phyloP scores from a whole-genome alignment of 768 basidiomycete species.

The Phanerodontia chrysosporium region DNA sequence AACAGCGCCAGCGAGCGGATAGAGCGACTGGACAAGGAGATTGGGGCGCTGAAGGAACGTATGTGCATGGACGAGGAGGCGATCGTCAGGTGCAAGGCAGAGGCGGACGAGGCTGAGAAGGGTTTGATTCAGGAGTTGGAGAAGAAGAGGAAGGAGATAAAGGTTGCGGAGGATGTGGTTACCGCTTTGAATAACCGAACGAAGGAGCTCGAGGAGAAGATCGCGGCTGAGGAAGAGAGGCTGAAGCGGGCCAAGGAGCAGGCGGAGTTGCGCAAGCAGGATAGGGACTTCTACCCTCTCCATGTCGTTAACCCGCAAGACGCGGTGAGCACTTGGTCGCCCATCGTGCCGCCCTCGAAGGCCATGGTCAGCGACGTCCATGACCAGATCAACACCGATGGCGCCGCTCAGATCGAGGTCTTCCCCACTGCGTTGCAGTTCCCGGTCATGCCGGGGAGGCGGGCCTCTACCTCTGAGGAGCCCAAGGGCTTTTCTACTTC shows the following conservation, averaged over 20 bases:
- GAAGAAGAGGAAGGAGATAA: slow-evolving; percentile 52
- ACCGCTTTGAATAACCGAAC: slow-evolving; percentile 59
- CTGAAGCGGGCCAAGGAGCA: slow-evolving; percentile 56
- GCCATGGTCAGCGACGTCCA: slow-evolving; percentile 12
- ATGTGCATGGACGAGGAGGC: slow-evolving; percentile 51
- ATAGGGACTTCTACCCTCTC: slow-evolving; percentile 32
- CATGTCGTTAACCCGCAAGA: slow-evolving; percentile 23
- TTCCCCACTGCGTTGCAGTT: slow-evolving; percentile 13
- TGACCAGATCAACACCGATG: slow-evolving; percentile 15
- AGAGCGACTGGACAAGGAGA: slow-evolving; percentile 58
- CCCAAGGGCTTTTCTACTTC: slow-evolving; percentile 17
- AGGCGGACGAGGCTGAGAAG: slow-evolving; percentile 18
- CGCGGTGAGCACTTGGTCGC: slow-evolving; percentile 15
- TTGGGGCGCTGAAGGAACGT: slow-evolving; percentile 49
- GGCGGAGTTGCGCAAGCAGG: slow-evolving; percentile 46
- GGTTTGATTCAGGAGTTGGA: slow-evolving; percentile 37
- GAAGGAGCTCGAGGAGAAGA: slow-evolving; percentile 68
- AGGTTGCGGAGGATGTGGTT: slow-evolving; percentile 63
- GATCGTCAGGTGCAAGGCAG: slow-evolving; percentile 27
- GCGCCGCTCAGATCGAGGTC: slow-evolving; percentile 14
- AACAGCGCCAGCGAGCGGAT: slow-evolving; percentile 59
- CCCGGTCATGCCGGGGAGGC: slow-evolving; percentile 4
- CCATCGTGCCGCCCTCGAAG: slow-evolving; percentile 9
- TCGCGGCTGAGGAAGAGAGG: slow-evolving; percentile 58
- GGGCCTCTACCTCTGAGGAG: slow-evolving; percentile 16